Conservation (phyloP, 176 grass and related monocot species). For the Oryza meridionalis region DNA sequence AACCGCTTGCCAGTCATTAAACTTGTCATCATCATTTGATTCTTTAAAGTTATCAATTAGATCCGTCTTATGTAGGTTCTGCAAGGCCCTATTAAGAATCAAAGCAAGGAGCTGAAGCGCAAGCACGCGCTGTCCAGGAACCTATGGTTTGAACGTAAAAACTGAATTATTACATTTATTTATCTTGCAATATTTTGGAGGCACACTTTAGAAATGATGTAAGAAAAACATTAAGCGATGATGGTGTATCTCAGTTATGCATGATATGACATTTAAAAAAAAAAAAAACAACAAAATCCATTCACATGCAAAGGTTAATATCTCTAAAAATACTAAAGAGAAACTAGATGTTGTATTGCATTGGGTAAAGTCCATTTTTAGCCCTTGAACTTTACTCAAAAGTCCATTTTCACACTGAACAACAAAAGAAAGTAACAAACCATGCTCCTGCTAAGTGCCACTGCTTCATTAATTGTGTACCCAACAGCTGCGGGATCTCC, state of each 20-base stretch:
- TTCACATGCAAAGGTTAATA: neutral
- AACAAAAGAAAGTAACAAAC: constrained; percentile 47
- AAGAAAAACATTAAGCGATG: neutral
- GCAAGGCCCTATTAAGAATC: constrained; percentile 68
- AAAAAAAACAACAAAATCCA: neutral
- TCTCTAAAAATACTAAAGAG: neutral
- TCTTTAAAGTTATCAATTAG: constrained; percentile 41
- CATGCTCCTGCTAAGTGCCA: constrained; percentile 89
- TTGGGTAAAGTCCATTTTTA: neutral
- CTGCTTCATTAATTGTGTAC: constrained; percentile 91
- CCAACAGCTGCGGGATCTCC: constrained; percentile 90
- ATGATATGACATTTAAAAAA: constrained; percentile 8
- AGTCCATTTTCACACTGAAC: too few species aligned
- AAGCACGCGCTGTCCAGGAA: constrained; percentile 90
- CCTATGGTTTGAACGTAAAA: constrained; percentile 53
- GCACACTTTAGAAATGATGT: neutral
- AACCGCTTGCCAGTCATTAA: constrained; percentile 92
- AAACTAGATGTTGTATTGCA: neutral
- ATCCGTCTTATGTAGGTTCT: constrained; percentile 68
- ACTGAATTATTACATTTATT: constrained; percentile 33
- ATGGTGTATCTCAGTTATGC: constrained; percentile 17
- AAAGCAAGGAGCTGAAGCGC: constrained; percentile 84
- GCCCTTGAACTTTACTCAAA: too few species aligned
- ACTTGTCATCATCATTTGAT: constrained; percentile 44
- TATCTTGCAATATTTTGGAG: neutral